A percentile compares a stretch with the other conserved stretches of the same genome.
Evolutionary conservation across 179 eudicot species (phyloP).

Genomic region (Amaranthus tricolor): DNA sequence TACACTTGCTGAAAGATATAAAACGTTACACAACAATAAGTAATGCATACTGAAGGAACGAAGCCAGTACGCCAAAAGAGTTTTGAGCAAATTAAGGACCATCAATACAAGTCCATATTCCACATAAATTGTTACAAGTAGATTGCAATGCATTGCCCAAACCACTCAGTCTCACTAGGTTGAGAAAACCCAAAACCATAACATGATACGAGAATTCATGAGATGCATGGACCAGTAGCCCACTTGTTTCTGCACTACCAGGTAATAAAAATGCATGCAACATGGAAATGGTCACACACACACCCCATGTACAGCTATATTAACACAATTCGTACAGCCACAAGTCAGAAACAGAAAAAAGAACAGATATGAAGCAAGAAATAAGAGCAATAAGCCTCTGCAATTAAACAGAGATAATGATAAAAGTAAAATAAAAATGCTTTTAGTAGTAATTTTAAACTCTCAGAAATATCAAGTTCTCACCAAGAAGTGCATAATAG

Average conservation of each 20-base stretch:
- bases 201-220: background rate
- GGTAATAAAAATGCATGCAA: background rate
- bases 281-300: background rate
- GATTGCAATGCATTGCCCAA: background rate
- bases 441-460: background rate
- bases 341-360: background rate
- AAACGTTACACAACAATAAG: background rate
- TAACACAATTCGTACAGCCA: background rate
- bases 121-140: background rate
- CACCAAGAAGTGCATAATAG: conserved; percentile 98
- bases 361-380: background rate
- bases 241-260: background rate
- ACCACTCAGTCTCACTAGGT: background rate
- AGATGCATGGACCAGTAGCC: background rate
- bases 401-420: background rate
- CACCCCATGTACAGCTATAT: background rate
- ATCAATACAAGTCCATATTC: background rate
- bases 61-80: too few relatives aligned
- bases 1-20: background rate
- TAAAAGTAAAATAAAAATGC: background rate
- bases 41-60: too few relatives aligned
- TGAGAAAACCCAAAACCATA: conserved; percentile 2
- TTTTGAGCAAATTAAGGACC: too few relatives aligned
- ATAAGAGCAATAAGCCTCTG: background rate
- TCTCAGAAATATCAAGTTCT: conserved; percentile 7